A percentile compares a stretch with the other conserved stretches of the same genome.
These are phyloP conservation scores for Prunus campanulata DNA, from an alignment of 306 rosid genomes.

Conservation along the genomic window DNA sequence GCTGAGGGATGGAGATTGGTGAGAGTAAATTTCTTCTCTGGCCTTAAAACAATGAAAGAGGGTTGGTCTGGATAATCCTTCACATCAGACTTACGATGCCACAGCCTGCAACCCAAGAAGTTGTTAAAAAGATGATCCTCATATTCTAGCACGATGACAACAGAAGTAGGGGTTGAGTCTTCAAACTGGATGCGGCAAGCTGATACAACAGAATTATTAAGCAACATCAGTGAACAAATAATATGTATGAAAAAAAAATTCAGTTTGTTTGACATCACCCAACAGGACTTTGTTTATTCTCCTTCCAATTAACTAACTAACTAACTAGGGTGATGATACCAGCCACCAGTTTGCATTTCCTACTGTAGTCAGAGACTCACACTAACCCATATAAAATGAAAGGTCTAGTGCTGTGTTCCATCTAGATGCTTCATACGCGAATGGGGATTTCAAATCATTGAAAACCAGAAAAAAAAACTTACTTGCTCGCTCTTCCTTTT, in stretches of 20 bases:
- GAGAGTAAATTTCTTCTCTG: slow-evolving; percentile 68
- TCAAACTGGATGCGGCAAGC: slow-evolving; percentile 65
- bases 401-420: background rate
- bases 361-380: background rate
- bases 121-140: slow-evolving; percentile 51
- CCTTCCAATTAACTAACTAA: background rate
- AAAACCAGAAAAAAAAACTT: slow-evolving; percentile 33
- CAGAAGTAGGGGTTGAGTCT: slow-evolving; percentile 71
- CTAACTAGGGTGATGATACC: background rate
- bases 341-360: background rate
- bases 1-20: slow-evolving; percentile 68
- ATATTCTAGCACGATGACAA: slow-evolving; percentile 61
- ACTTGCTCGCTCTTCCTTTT: slow-evolving; percentile 52
- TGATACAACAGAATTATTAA: slow-evolving; percentile 31
- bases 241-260: background rate
- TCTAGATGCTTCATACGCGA: slow-evolving; percentile 12
- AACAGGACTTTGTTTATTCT: background rate
- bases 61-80: slow-evolving; percentile 76
- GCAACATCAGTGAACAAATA: slow-evolving; percentile 3
- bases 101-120: slow-evolving; percentile 77
- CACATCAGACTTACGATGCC: slow-evolving; percentile 55
- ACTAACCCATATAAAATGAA: background rate
- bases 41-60: slow-evolving; percentile 71
- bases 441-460: background rate
- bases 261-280: background rate